phyloP scores from a whole-genome alignment of 2,329 filamentous ascomycete genomes.

The Scleromitrula shiraiana region DNA sequence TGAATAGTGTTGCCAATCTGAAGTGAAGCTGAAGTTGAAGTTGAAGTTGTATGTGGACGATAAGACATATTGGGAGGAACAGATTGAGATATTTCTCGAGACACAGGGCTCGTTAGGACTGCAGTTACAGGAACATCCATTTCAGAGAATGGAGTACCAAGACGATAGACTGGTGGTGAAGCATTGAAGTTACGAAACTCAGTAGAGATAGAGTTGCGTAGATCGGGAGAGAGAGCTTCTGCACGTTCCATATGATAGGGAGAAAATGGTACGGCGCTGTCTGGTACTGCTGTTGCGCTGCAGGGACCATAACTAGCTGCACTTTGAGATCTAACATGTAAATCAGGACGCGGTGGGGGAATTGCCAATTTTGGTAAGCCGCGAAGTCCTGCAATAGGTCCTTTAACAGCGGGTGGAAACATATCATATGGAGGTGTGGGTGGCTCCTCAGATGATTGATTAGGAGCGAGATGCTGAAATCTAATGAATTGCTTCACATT shows the following conservation, averaged over 20 bases:
- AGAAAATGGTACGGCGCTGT: slow-evolving; percentile 31
- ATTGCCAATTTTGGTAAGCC: slow-evolving; percentile 56
- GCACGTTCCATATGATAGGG: slow-evolving; percentile 46
- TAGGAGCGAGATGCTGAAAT: slow-evolving; percentile 63
- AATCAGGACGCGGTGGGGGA: slow-evolving; percentile 33
- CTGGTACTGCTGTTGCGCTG: slow-evolving; percentile 9
- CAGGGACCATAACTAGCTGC: slow-evolving; percentile 15
- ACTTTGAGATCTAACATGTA: slow-evolving; percentile 26
- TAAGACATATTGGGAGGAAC: slow-evolving; percentile 92
- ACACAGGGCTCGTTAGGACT: slow-evolving; percentile 61
- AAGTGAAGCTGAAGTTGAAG: slow-evolving; percentile 12
- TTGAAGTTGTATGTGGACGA: slow-evolving; percentile 33
- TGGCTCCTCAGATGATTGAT: slow-evolving; percentile 44
- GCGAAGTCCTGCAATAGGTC: slow-evolving; percentile 47
- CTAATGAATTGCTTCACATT: slow-evolving; percentile 86
- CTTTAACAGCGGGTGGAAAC: slow-evolving; percentile 37
- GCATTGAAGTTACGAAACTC: no score
- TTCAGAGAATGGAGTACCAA: slow-evolving; percentile 83
- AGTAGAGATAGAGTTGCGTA: slow-evolving; percentile 49
- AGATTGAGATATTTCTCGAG: slow-evolving; percentile 76
- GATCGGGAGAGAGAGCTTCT: slow-evolving; percentile 45
- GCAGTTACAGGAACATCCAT: slow-evolving; percentile 80
- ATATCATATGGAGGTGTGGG: slow-evolving; percentile 64
- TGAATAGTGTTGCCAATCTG: slow-evolving; percentile 9
- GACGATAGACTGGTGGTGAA: slow-evolving; percentile 70